Evolutionary conservation across 2,329 filamentous ascomycete species (phyloP).

Genomic region (Calonectria crousiana): DNA sequence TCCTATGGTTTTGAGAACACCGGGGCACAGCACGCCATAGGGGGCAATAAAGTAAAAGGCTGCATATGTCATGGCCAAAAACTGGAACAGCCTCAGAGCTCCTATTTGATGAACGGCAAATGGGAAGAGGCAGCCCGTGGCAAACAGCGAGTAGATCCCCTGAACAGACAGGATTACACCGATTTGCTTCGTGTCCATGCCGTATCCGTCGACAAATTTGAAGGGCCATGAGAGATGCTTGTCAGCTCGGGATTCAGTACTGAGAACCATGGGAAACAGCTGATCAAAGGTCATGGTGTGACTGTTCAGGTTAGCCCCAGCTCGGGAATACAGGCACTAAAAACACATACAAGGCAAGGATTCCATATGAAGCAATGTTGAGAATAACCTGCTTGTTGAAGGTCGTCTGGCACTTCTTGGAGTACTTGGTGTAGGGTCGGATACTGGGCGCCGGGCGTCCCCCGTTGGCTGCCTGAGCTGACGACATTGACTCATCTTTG

Average conservation of each 20-base stretch:
- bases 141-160: constrained; percentile 88
- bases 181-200: constrained; percentile 83
- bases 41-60: constrained; percentile 88
- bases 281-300: constrained; percentile 98
- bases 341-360: constrained; percentile 88
- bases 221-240: constrained; percentile 77
- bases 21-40: constrained; percentile 87
- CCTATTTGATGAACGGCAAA: constrained; percentile 80
- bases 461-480: neutral
- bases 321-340: too few species aligned
- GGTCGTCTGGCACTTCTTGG: constrained; percentile 61
- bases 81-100: constrained; percentile 82
- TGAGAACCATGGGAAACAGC: constrained; percentile 91
- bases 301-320: constrained; percentile 59
- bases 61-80: constrained; percentile 86
- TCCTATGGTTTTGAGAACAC: constrained; percentile 76
- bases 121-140: constrained; percentile 87
- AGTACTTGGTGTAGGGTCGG: constrained; percentile 69
- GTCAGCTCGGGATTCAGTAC: constrained; percentile 68
- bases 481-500: neutral
- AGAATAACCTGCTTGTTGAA: constrained; percentile 75
- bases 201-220: constrained; percentile 89
- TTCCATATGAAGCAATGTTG: constrained; percentile 90
- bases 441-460: neutral
- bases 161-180: constrained; percentile 90